phyloP scores from a whole-genome alignment of 1,139 yeast genomes.

The Taiozyma sp. region DNA sequence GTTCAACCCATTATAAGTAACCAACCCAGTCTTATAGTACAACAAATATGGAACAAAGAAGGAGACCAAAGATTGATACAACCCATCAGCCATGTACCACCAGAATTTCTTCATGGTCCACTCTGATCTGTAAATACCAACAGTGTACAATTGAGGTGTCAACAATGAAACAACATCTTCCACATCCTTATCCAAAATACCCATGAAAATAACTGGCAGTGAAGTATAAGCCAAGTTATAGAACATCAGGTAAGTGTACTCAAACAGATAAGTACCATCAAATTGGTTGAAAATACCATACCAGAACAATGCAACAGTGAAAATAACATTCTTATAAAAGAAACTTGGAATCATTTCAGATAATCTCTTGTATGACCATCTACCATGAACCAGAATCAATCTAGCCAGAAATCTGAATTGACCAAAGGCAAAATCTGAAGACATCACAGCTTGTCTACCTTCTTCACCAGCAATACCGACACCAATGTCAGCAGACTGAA shows the following conservation, averaged over 20 bases:
- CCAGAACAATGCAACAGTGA: conserved; percentile 88
- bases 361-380: conserved; percentile 91
- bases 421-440: conserved; percentile 94
- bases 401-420: conserved; percentile 83
- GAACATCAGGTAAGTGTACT: conserved; percentile 87
- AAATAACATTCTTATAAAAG: conserved; percentile 88
- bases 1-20: conserved; percentile 55
- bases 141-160: conserved; percentile 85
- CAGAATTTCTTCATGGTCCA: conserved; percentile 79
- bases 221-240: conserved; percentile 95
- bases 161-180: conserved; percentile 71
- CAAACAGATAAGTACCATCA: conserved; percentile 90
- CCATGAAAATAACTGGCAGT: conserved; percentile 85
- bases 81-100: conserved; percentile 81
- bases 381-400: conserved; percentile 82
- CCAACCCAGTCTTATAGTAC: conserved; percentile 51
- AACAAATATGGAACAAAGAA: conserved; percentile 84
- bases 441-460: conserved; percentile 98
- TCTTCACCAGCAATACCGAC: conserved; percentile 99
- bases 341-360: conserved; percentile 94
- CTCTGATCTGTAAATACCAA: conserved; percentile 78
- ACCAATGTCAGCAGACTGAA: conserved; percentile 96
- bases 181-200: conserved; percentile 91
- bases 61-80: conserved; percentile 80
- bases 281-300: conserved; percentile 80